A percentile compares a stretch with the other conserved stretches of the same genome.
Conservation (phyloP, 1,139 yeast species). For the Suhomyces yuchorum region DNA sequence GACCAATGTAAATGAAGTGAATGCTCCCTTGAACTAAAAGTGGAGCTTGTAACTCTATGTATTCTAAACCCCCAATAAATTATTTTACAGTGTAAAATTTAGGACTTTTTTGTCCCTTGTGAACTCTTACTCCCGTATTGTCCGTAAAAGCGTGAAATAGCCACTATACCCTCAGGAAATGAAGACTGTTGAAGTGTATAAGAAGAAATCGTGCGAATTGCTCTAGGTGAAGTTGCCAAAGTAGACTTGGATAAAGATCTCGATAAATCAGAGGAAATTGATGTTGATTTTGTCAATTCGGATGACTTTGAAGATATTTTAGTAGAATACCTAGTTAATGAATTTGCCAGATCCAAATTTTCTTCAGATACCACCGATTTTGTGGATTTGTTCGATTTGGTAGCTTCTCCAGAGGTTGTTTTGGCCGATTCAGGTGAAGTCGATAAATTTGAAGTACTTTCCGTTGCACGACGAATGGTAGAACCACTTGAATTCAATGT, state of each 20-base stretch:
- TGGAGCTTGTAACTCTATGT: not conserved
- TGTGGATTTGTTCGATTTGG: not conserved
- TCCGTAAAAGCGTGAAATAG: not conserved
- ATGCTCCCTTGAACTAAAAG: not conserved
- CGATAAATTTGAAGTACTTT: not conserved
- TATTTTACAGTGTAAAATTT: not conserved
- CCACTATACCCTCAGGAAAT: not conserved
- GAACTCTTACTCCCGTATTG: not conserved
- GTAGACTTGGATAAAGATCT: not conserved
- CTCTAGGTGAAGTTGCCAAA: not conserved
- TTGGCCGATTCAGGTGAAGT: not conserved
- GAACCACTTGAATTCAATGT: not conserved
- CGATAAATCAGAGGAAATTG: not conserved
- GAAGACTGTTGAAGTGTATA: not conserved
- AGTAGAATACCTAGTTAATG: not conserved
- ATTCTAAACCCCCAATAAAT: not conserved
- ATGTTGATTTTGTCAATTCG: not conserved
- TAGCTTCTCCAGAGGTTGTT: not conserved
- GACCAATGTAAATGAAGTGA: constrained; percentile 25
- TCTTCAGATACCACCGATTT: not conserved
- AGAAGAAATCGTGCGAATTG: not conserved
- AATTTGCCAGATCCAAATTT: not conserved
- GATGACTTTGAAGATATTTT: not conserved
- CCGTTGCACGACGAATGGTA: not conserved
- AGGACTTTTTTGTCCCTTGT: not conserved